Percentiles rank a stretch among this genome's conserved stretches.
Conservation (phyloP, 306 rosid species). For the Prinsepia uniflora region DNA sequence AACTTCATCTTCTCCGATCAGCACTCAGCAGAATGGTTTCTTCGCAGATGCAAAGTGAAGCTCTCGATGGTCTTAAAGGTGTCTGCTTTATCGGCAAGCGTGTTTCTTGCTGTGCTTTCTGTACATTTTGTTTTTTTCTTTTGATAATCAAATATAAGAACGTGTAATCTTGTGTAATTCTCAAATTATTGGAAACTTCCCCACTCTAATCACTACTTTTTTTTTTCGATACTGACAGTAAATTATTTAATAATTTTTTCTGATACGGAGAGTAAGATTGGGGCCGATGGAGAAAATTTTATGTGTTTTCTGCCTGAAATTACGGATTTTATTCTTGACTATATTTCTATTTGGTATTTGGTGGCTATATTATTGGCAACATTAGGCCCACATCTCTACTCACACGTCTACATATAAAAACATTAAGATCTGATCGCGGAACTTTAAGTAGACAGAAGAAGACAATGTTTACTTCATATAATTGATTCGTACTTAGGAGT, state of each 20-base stretch:
- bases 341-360: too few species aligned
- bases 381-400: too few species aligned
- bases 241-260: too few species aligned
- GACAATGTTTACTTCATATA: not conserved
- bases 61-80: not conserved
- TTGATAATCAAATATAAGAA: not conserved
- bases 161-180: not conserved
- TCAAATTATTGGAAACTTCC: not conserved
- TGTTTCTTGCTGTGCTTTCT: not conserved
- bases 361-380: too few species aligned
- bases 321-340: not conserved
- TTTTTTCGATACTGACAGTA: not conserved
- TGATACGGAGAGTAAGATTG: not conserved
- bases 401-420: too few species aligned
- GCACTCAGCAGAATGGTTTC: not conserved
- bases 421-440: not conserved
- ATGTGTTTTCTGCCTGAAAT: not conserved
- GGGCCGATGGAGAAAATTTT: not conserved
- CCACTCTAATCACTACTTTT: not conserved
- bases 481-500: not conserved
- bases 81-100: not conserved
- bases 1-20: slow-evolving; percentile 51
- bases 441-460: not conserved
- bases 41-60: slow-evolving; percentile 1
- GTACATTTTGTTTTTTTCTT: not conserved